Evolutionary conservation across 2,329 filamentous ascomycete genomes (phyloP), one percentile per base, ranked within the genome.

Genomic region (Xylariaceae sp.): DNA sequence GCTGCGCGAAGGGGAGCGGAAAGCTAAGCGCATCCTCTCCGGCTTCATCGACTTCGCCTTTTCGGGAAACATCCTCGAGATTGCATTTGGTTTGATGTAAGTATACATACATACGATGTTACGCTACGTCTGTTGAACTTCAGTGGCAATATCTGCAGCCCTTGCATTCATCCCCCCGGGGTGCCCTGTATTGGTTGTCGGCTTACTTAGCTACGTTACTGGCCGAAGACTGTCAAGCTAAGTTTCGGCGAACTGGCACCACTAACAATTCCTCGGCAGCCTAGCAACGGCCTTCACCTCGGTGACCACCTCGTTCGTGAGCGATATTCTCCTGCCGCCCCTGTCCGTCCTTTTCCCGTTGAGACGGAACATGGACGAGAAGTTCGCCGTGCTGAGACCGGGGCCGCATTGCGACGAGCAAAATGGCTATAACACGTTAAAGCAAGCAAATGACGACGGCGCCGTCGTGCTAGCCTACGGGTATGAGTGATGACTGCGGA

Each of bases 41-140:
- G 86, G 85, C 40, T 91, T 91, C 69, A 71, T 86, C 63, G 87
- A 90, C 69, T 91, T 91, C 71, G 88, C 87, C 0, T 82, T 90
- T 51, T 84, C 88, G 61, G 88, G 89, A 55, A 90, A 91, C 64
- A 88, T 91, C 46, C 79, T 91, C 21, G 86, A 91, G 71, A 88
- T 91, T 56, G 89, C 89, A 16, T 86, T 91, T 64, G 89, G 88
- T 63, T 75, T 91, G 61, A 91, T 91, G 87, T 89, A 68, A 70
- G 78, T 73, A n/a, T 16, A n/a, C n/a, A n/a, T 7, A 44, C 18
- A 48, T 26, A 18, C 19, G 12, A 7, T 42, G 19, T 26, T 41
- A n/a, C 18, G 19, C 20, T 37, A 20, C 42, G 40, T 49, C n/a
- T 26, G 10, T 48, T 48, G 48, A 37, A 37, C 9, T 37, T 37